These are phyloP conservation scores for Agaricus blazei DNA, from an alignment of 768 basidiomycete species.

Conservation along the genomic window DNA sequence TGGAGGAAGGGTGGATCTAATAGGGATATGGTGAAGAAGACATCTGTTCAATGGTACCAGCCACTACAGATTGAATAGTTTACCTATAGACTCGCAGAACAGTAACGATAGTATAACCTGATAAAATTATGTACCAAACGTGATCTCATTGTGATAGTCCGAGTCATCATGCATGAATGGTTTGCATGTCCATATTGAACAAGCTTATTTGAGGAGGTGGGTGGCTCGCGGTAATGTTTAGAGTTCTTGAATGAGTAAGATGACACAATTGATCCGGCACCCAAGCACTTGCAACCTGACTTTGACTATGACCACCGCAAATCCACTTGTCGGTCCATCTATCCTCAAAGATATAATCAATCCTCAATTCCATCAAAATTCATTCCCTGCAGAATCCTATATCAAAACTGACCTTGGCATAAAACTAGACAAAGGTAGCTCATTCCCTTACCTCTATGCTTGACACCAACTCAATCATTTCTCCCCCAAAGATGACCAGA, in stretches of 20 bases:
- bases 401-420: conserved; percentile 79
- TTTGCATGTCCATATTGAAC: neutral
- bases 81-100: too few species aligned
- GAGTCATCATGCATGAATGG: neutral
- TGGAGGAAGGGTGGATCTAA: conserved; percentile 31
- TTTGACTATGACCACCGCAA: conserved; percentile 32
- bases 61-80: too few species aligned
- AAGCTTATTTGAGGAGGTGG: too few species aligned
- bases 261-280: neutral
- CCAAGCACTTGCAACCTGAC: neutral
- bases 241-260: neutral
- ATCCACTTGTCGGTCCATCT: conserved; percentile 54
- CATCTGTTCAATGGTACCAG: neutral
- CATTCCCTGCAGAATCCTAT: conserved; percentile 74
- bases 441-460: neutral
- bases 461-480: conserved; percentile 1
- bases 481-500: conserved; percentile 72
- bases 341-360: conserved; percentile 64
- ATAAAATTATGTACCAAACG: too few species aligned
- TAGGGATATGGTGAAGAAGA: conserved; percentile 45
- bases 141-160: too few species aligned
- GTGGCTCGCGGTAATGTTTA: too few species aligned
- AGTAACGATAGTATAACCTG: too few species aligned
- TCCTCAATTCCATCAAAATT: conserved; percentile 94
- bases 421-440: conserved; percentile 86